Conservation (phyloP, 352 stramenopile genomes). For the Phytophthora megakarya region DNA sequence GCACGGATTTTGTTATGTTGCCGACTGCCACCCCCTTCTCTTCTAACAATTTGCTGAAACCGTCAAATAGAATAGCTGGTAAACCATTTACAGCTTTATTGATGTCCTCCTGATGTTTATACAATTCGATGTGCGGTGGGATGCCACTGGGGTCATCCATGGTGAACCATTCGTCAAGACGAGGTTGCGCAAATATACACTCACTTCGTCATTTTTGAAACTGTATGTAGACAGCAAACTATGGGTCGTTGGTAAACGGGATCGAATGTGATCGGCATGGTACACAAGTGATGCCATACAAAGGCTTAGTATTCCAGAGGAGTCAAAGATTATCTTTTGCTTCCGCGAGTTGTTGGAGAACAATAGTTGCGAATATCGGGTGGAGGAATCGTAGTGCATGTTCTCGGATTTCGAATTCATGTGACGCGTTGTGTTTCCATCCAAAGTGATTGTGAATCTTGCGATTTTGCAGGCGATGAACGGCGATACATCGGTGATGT, state of each 20-base stretch:
- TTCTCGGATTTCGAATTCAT: no score
- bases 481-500: no score
- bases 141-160: neutral
- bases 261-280: no score
- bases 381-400: no score
- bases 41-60: constrained; percentile 1
- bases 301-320: neutral
- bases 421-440: no score
- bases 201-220: no score
- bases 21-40: neutral
- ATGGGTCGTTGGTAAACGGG: no score
- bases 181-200: no score
- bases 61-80: neutral
- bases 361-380: constrained; percentile 40
- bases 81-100: neutral
- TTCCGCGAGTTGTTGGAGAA: constrained; percentile 58
- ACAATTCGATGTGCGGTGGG: neutral
- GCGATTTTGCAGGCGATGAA: no score
- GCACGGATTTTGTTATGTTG: neutral
- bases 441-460: no score
- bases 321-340: constrained; percentile 58
- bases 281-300: no score
- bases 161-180: neutral
- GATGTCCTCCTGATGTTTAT: neutral
- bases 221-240: no score